Percentiles rank a stretch among this genome's conserved stretches.
These are phyloP conservation scores for Daldinia bambusicola DNA, from an alignment of 495 filamentous ascomycete genomes.

Conservation along the genomic window DNA sequence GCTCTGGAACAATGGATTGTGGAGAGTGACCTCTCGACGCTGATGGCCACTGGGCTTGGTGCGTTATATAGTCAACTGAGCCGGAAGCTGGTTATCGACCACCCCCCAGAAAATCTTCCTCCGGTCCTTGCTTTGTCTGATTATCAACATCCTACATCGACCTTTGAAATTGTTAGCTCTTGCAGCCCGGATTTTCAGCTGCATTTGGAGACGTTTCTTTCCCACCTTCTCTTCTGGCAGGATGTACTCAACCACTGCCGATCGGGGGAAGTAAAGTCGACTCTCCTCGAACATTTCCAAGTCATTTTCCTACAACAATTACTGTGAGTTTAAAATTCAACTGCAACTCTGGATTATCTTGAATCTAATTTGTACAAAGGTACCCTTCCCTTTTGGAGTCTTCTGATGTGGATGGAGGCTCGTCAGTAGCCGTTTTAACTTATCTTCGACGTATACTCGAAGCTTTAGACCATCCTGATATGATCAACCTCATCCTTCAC, in stretches of 20 bases:
- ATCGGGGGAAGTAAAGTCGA: slow-evolving; percentile 89
- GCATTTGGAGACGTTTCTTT: slow-evolving; percentile 91
- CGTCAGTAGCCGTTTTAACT: slow-evolving; percentile 93
- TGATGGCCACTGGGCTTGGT: slow-evolving; percentile 96
- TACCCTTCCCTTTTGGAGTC: slow-evolving; percentile 96
- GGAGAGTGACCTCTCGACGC: slow-evolving; percentile 92
- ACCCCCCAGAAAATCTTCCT: slow-evolving; percentile 72
- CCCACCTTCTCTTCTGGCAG: slow-evolving; percentile 96
- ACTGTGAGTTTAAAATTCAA: slow-evolving; percentile 67
- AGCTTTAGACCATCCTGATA: slow-evolving; percentile 87
- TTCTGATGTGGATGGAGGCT: slow-evolving; percentile 95
- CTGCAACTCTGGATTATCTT: background rate
- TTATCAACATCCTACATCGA: slow-evolving; percentile 69
- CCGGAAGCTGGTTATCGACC: slow-evolving; percentile 72
- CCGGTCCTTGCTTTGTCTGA: slow-evolving; percentile 88
- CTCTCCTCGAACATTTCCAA: slow-evolving; percentile 95
- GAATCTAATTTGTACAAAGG: slow-evolving; percentile 57
- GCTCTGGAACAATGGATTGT: slow-evolving; percentile 94
- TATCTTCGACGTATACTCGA: slow-evolving; percentile 93
- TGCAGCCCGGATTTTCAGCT: slow-evolving; percentile 75
- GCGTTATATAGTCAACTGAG: slow-evolving; percentile 97
- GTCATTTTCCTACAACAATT: slow-evolving; percentile 95
- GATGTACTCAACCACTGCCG: slow-evolving; percentile 95
- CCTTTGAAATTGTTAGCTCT: slow-evolving; percentile 74
- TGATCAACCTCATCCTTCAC: slow-evolving; percentile 91